A percentile compares a stretch with the other conserved stretches of the same genome.
Conservation (phyloP, 2,329 filamentous ascomycete genomes). For the Colletotrichum sublineola region DNA sequence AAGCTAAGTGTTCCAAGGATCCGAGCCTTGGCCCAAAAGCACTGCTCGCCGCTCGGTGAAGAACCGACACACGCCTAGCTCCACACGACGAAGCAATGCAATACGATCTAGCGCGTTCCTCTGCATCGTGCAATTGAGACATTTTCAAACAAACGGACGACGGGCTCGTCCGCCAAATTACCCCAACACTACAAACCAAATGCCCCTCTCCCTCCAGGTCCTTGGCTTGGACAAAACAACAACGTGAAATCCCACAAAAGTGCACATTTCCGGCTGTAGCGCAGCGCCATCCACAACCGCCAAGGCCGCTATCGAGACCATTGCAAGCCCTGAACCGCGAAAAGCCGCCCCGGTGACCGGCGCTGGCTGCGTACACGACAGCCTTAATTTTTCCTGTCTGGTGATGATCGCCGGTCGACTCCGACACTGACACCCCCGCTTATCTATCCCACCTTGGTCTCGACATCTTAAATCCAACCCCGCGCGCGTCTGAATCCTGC, state of each 20-base stretch:
- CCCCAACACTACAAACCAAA: neutral
- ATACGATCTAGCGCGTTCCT: constrained; percentile 31
- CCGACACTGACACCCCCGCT: neutral
- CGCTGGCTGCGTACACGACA: constrained; percentile 22
- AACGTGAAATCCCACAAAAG: neutral
- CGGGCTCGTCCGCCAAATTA: neutral
- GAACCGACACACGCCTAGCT: neutral
- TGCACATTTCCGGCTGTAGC: neutral
- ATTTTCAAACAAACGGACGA: constrained; percentile 37
- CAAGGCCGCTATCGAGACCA: constrained; percentile 20
- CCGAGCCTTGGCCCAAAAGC: neutral
- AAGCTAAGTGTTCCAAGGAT: neutral
- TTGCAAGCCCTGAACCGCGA: constrained; percentile 29
- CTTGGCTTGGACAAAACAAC: constrained; percentile 4
- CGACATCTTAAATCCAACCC: neutral
- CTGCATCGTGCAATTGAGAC: constrained; percentile 37
- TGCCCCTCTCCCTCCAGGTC: constrained; percentile 18
- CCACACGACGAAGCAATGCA: constrained; percentile 15
- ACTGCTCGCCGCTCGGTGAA: constrained; percentile 21
- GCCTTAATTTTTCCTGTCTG: constrained; percentile 19
- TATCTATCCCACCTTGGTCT: neutral
- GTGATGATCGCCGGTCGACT: constrained; percentile 21
- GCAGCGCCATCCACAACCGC: constrained; percentile 30
- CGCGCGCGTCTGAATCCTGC: neutral
- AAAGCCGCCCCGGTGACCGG: constrained; percentile 40